phyloP scores from a whole-genome alignment of 306 rosid species.

The Morella rubra region DNA sequence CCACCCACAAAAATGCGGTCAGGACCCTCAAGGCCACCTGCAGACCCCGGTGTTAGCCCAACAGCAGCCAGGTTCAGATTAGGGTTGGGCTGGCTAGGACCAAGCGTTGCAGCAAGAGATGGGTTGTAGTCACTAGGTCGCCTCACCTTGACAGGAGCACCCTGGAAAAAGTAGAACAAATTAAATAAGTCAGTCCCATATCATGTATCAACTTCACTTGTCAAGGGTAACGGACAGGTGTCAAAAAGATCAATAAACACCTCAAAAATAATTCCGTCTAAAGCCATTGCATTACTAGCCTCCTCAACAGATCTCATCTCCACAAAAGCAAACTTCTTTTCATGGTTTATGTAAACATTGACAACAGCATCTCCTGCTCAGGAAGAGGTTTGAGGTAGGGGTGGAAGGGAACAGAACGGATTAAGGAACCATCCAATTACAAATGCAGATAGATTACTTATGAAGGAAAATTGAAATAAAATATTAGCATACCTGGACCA shows the following conservation, averaged over 20 bases:
- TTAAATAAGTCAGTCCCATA: neutral
- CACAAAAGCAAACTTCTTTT: conserved; percentile 95
- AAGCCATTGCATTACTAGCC: conserved; percentile 99
- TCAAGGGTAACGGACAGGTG: neutral
- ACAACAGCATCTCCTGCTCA: conserved; percentile 94
- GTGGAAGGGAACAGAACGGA: neutral
- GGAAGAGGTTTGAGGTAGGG: neutral
- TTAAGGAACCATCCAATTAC: neutral
- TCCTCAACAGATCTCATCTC: conserved; percentile 99
- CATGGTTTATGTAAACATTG: conserved; percentile 96
- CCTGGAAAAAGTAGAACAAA: conserved; percentile 44
- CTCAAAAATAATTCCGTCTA: conserved; percentile 99
- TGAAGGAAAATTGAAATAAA: neutral
- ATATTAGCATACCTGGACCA: conserved; percentile 71
- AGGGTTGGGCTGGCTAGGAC: conserved; percentile 98
- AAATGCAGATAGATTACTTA: neutral
- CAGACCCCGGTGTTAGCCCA: conserved; percentile 97
- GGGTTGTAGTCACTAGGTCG: conserved; percentile 98
- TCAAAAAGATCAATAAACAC: conserved; percentile 28
- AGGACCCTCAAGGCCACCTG: conserved; percentile 99
- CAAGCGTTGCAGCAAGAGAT: conserved; percentile 94
- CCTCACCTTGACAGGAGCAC: conserved; percentile 98
- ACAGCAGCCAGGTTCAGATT: conserved; percentile 86
- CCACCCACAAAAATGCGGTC: conserved; percentile 99
- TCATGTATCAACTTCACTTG: neutral